Conservation (phyloP, 208 protist species). For the Acanthamoeba healyi region DNA sequence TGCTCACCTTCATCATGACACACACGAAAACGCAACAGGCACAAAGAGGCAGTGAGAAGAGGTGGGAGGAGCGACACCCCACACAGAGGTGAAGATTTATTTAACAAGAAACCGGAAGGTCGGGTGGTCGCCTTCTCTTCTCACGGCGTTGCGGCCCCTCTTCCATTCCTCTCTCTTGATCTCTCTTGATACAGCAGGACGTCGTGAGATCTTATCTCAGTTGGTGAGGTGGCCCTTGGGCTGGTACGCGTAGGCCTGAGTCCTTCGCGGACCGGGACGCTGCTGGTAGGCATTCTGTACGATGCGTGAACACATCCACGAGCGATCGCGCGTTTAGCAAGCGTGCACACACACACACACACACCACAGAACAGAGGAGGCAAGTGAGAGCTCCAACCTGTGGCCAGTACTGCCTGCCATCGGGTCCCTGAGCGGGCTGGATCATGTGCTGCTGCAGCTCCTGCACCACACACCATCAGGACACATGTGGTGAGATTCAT, state of each 20-base stretch:
- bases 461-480: not conserved
- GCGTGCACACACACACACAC: too few species aligned
- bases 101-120: not conserved
- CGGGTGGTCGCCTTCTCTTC: not conserved
- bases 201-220: not conserved
- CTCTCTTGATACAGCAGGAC: too few species aligned
- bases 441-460: slow-evolving; percentile 47
- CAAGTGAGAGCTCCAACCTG: not conserved
- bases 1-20: too few species aligned
- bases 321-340: not conserved
- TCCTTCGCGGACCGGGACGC: slow-evolving; percentile 4
- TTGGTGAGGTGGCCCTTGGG: slow-evolving; percentile 25
- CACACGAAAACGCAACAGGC: not conserved
- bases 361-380: not conserved
- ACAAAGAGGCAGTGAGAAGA: not conserved
- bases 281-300: slow-evolving; percentile 27
- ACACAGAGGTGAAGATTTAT: not conserved
- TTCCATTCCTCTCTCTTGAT: too few species aligned
- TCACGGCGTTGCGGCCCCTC: not conserved
- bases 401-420: slow-evolving; percentile 24
- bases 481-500: not conserved
- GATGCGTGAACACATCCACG: not conserved
- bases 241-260: slow-evolving; percentile 16
- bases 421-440: slow-evolving; percentile 25
- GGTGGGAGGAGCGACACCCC: too few species aligned